Conservation (phyloP, 2,329 filamentous ascomycete species). For the Aphanoascus verrucosus region DNA sequence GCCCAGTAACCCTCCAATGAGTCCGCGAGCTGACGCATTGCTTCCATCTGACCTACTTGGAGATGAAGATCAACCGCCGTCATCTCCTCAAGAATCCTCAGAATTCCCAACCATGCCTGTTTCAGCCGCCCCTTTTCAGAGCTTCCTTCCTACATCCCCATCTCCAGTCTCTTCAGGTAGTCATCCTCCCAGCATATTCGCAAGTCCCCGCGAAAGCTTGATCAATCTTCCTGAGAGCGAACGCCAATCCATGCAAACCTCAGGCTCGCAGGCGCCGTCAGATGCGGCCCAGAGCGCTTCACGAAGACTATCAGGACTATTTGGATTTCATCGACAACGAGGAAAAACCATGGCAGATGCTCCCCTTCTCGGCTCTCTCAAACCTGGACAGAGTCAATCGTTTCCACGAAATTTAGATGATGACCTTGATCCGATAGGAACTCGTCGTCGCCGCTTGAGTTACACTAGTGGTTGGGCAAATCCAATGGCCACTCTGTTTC, state of each 20-base stretch:
- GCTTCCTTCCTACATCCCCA: slow-evolving; percentile 29
- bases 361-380: slow-evolving; percentile 47
- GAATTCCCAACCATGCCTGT: slow-evolving; percentile 15
- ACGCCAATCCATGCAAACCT: slow-evolving; percentile 21
- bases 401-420: slow-evolving; percentile 47
- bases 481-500: slow-evolving; percentile 38
- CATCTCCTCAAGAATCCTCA: slow-evolving; percentile 4
- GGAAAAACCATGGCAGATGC: slow-evolving; percentile 52
- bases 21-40: slow-evolving; percentile 50
- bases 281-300: slow-evolving; percentile 39
- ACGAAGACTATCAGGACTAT: slow-evolving; percentile 47
- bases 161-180: slow-evolving; percentile 38
- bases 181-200: slow-evolving; percentile 35
- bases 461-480: slow-evolving; percentile 48
- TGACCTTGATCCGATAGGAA: slow-evolving; percentile 41
- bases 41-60: slow-evolving; percentile 52
- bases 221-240: slow-evolving; percentile 28
- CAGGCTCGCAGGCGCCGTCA: slow-evolving; percentile 10
- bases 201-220: slow-evolving; percentile 37
- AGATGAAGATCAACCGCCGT: slow-evolving; percentile 38
- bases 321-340: slow-evolving; percentile 49
- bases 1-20: slow-evolving; percentile 51
- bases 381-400: slow-evolving; percentile 52
- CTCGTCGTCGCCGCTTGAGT: slow-evolving; percentile 45
- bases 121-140: slow-evolving; percentile 24